Percentiles rank a stretch among this genome's conserved stretches.
Conservation (phyloP, 2,329 filamentous ascomycete genomes). For the Penicillium frequentans region DNA sequence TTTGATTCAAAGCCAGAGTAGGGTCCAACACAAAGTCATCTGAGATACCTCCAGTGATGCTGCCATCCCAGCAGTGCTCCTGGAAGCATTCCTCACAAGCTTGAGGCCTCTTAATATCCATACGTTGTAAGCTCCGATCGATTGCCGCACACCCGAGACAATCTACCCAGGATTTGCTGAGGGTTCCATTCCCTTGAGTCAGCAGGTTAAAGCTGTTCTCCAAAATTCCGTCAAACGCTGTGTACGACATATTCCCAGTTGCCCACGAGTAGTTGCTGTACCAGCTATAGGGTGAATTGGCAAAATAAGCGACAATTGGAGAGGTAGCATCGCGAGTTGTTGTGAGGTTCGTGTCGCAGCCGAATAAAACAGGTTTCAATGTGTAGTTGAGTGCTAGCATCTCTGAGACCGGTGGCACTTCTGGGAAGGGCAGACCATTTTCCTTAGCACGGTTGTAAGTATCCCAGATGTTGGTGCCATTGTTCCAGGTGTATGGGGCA, state of each 20-base stretch:
- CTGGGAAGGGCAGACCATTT: not conserved
- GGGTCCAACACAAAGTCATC: not conserved
- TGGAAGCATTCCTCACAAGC: not conserved
- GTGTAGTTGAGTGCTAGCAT: not conserved
- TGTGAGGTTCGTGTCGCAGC: not conserved
- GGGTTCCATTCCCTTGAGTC: not conserved
- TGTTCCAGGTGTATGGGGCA: not conserved
- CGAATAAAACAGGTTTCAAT: not conserved
- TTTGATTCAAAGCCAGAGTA: not conserved
- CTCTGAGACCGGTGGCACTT: not conserved
- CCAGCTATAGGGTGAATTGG: not conserved
- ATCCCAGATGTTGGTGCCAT: not conserved
- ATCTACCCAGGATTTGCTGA: not conserved
- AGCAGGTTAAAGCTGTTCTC: not conserved
- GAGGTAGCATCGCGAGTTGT: not conserved
- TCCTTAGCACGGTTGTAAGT: not conserved
- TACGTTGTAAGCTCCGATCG: not conserved
- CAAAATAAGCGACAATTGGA: not conserved
- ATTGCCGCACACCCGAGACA: not conserved
- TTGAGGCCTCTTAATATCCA: not conserved
- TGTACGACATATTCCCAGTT: not conserved
- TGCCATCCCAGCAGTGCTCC: constrained; percentile 1
- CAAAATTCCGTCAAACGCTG: not conserved
- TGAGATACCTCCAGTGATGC: not conserved
- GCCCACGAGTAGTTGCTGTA: not conserved